phyloP scores from a whole-genome alignment of 306 rosid species.

The Quercus alba region DNA sequence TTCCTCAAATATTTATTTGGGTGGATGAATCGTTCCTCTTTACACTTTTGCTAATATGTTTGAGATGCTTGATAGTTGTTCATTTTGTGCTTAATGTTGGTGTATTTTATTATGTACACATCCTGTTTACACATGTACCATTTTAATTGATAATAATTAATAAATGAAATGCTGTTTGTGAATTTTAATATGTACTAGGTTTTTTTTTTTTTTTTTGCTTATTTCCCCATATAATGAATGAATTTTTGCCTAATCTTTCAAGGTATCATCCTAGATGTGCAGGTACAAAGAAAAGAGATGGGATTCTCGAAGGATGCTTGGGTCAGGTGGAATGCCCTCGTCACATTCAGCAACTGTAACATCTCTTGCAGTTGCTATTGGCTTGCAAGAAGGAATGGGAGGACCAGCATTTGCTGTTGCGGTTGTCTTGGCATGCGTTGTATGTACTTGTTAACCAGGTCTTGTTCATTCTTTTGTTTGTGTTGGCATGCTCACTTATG shows the following conservation, averaged over 20 bases:
- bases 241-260: neutral
- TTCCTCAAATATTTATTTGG: too few relatives aligned
- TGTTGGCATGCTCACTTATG: neutral
- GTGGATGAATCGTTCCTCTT: too few relatives aligned
- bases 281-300: slow-evolving; percentile 91
- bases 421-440: slow-evolving; percentile 75
- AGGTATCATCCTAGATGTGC: slow-evolving; percentile 40
- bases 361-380: slow-evolving; percentile 70
- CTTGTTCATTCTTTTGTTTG: slow-evolving; percentile 1
- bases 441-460: slow-evolving; percentile 34
- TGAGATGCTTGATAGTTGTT: too few relatives aligned
- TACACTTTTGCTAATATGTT: too few relatives aligned
- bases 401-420: slow-evolving; percentile 79
- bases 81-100: too few relatives aligned
- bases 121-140: too few relatives aligned
- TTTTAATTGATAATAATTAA: too few relatives aligned
- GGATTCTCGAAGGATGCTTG: slow-evolving; percentile 84
- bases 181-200: too few relatives aligned
- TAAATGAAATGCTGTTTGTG: too few relatives aligned
- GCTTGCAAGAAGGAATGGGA: slow-evolving; percentile 66
- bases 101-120: too few relatives aligned
- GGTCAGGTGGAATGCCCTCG: slow-evolving; percentile 93
- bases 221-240: neutral
- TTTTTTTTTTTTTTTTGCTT: neutral
- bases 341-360: slow-evolving; percentile 89